Evolutionary conservation across 345 rosid species (phyloP), one percentile per base, ranked within the genome.

Genomic region (Toxicodendron radicans): DNA sequence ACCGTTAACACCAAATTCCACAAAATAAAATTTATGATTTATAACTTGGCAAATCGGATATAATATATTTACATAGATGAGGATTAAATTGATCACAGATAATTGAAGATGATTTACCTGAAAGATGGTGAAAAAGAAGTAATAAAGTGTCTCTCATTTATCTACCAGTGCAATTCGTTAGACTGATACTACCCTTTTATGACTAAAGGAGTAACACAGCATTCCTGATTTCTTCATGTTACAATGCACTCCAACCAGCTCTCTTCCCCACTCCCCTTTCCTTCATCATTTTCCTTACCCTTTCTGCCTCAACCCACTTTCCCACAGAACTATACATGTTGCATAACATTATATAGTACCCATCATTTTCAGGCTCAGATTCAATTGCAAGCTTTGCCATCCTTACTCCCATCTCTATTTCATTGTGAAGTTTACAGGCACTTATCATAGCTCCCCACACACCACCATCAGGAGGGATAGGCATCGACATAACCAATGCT

Each of bases 381-480:
- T 79, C 83, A 72, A 87, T 88, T 20, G 90, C 96, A 38, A 30
- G 75, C 73, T 79, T 79, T 7, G 90, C 96, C 65, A 91, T 78
- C 75, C 89, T 71, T 17, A 85, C 62, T 41, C 90, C 96, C 72
- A 81, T 86, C 76, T 87, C 93, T 70, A 71, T 60, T 58, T 91
- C 86, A 49, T 82, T 80, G 16, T 87, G 82, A 61, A 75, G 81
- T 74, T 76, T 76, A 75, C 93, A 87, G 10, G 92, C 81, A 83
- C 85, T 84, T 76, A 91, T 73, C 43, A 89, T 53, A 51, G 88
- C 79, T 74, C 92, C 96, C 96, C 96, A 89, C 49, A 91, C 75
- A 54, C 82, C 92, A 0, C 87, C 88, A 70, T 91, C 93, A 12
- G 91, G 91, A 52, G 66, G 58, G 58, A 85, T 75, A 3, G 96